Evolutionary conservation across 2,329 filamentous ascomycete genomes (phyloP).

Genomic region (Camillea tinctor): DNA sequence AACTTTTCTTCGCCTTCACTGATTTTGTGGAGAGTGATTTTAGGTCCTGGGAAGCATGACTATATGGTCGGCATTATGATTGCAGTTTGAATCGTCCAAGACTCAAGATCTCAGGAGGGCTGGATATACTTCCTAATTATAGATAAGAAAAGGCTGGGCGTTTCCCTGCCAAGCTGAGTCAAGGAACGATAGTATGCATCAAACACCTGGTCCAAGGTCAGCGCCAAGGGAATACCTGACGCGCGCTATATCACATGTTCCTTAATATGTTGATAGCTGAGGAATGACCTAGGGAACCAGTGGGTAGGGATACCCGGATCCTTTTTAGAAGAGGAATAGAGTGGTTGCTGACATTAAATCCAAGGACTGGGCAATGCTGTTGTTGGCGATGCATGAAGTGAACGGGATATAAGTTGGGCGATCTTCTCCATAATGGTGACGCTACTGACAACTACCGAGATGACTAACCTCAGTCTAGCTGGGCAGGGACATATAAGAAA

Average conservation of each 20-base stretch:
- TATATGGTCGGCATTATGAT: neutral
- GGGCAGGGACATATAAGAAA: no score
- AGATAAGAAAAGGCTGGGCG: neutral
- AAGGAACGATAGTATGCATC: neutral
- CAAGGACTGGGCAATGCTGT: neutral
- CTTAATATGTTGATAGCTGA: neutral
- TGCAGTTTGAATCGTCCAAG: neutral
- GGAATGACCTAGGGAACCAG: neutral
- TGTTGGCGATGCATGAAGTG: neutral
- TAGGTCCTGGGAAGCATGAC: neutral
- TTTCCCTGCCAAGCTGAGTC: neutral
- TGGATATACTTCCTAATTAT: neutral
- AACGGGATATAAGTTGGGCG: no score
- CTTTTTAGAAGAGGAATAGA: neutral
- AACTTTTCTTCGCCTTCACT: neutral
- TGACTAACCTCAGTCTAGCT: neutral
- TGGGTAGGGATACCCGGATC: neutral
- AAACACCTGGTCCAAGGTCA: neutral
- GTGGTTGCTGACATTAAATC: neutral
- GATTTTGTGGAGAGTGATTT: neutral
- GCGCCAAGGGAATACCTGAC: neutral
- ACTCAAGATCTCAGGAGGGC: neutral
- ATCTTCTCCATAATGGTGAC: neutral
- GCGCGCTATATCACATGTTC: neutral
- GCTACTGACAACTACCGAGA: neutral